phyloP scores from a whole-genome alignment of 2,329 filamentous ascomycete genomes.

The Tolypocladium sp. region DNA sequence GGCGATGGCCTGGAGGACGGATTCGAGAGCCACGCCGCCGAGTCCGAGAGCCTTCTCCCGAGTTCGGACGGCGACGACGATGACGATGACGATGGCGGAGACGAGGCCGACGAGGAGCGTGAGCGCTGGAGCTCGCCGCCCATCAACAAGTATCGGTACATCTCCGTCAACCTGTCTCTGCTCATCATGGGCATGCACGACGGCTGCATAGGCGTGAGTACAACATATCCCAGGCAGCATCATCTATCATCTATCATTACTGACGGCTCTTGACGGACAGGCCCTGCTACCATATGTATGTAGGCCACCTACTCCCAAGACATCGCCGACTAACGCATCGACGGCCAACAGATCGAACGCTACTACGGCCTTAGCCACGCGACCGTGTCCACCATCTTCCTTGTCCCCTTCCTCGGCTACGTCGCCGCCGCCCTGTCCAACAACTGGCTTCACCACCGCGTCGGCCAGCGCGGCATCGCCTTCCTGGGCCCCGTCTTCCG shows the following conservation, averaged over 20 bases:
- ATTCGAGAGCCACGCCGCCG: neutral
- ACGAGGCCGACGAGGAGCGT: constrained; percentile 5
- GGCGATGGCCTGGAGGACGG: neutral
- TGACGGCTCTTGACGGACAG: constrained; percentile 16
- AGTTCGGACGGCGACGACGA: neutral
- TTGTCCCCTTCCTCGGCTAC: constrained; percentile 58
- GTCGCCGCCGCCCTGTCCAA: constrained; percentile 51
- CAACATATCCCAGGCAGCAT: neutral
- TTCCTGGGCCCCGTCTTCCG: constrained; percentile 54
- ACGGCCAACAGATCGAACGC: constrained; percentile 14
- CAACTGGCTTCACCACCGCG: constrained; percentile 29
- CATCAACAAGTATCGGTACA: constrained; percentile 48
- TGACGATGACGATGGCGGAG: constrained; percentile 3
- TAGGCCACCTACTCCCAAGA: constrained; percentile 1
- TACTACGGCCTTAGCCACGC: constrained; percentile 56
- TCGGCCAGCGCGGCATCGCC: constrained; percentile 53
- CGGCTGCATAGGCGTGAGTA: constrained; percentile 51
- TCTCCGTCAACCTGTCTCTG: constrained; percentile 52
- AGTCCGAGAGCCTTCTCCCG: neutral
- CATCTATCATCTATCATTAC: too few species aligned
- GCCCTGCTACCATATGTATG: constrained; percentile 38
- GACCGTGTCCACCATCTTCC: constrained; percentile 55
- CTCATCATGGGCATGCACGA: constrained; percentile 62
- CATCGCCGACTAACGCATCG: neutral
- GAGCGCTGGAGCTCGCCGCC: constrained; percentile 57